phyloP scores from a whole-genome alignment of 345 rosid species.

The Viola odorata region DNA sequence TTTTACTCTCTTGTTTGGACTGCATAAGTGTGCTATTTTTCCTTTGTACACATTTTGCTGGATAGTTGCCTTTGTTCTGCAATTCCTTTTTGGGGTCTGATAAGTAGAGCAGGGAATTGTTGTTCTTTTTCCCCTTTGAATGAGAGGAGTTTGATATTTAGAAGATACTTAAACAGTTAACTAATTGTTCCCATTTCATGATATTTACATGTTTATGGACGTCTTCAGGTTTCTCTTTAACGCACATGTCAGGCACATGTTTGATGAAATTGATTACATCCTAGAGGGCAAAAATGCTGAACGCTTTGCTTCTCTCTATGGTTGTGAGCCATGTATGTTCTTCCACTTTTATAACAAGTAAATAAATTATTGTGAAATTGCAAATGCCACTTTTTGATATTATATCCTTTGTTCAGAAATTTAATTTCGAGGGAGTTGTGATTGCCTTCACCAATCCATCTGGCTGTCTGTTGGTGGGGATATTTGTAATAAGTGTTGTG shows the following conservation, averaged over 20 bases:
- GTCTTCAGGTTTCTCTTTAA: conserved; percentile 45
- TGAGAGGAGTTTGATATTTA: too few relatives aligned
- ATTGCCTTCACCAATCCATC: too few relatives aligned
- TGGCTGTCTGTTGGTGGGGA: too few relatives aligned
- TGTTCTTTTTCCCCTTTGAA: too few relatives aligned
- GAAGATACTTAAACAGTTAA: conserved; percentile 11
- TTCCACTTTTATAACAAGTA: conserved; percentile 11
- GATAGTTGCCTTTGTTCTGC: neutral
- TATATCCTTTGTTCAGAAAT: too few relatives aligned
- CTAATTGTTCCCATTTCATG: conserved; percentile 17
- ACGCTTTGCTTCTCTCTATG: conserved; percentile 77
- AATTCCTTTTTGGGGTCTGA: too few relatives aligned
- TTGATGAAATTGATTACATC: conserved; percentile 89
- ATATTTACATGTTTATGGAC: conserved; percentile 33
- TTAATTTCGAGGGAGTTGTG: too few relatives aligned
- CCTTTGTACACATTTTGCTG: neutral
- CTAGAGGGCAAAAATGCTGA: conserved; percentile 93
- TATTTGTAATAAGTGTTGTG: too few relatives aligned
- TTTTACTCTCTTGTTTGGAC: neutral
- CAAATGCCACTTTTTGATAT: too few relatives aligned
- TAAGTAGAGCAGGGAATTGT: too few relatives aligned
- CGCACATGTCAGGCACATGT: conserved; percentile 98
- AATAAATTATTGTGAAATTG: neutral
- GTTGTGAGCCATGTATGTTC: conserved; percentile 47
- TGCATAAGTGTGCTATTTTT: neutral